Evolutionary conservation across 805 yeast genomes (phyloP).

Genomic region (Wickerhamiella domercqiae): DNA sequence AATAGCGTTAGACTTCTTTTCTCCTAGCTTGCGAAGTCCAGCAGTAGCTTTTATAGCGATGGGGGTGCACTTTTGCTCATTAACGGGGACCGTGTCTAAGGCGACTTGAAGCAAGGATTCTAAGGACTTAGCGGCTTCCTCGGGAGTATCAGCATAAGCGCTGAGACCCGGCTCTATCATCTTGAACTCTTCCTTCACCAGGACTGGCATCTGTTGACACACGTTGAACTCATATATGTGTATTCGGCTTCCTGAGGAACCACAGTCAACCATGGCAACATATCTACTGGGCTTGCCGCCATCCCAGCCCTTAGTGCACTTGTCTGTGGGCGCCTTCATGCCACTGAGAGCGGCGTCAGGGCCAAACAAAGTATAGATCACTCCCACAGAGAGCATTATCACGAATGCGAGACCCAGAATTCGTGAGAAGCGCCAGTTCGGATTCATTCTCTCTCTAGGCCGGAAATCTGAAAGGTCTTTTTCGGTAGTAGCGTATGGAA

Average conservation of each 20-base stretch:
- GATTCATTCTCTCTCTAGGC: not conserved
- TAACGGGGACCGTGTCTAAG: slow-evolving; percentile 56
- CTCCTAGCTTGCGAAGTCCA: slow-evolving; percentile 78
- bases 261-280: slow-evolving; percentile 94
- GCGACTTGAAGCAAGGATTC: slow-evolving; percentile 73
- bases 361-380: not conserved
- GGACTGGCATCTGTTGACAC: slow-evolving; percentile 68
- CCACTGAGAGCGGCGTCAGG: slow-evolving; percentile 1
- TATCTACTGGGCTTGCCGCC: slow-evolving; percentile 36
- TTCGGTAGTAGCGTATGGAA: too few species aligned
- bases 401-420: not conserved
- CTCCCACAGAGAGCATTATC: not conserved
- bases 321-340: slow-evolving; percentile 3
- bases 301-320: slow-evolving; percentile 25
- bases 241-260: slow-evolving; percentile 91
- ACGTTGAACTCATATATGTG: slow-evolving; percentile 87
- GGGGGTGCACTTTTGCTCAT: slow-evolving; percentile 68
- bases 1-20: slow-evolving; percentile 53
- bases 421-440: not conserved
- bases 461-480: not conserved
- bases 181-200: slow-evolving; percentile 65
- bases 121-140: slow-evolving; percentile 78
- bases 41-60: slow-evolving; percentile 97
- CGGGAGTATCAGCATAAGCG: slow-evolving; percentile 52
- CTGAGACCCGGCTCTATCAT: slow-evolving; percentile 91